These are phyloP conservation scores for Cladophialophora chaetospira DNA, from an alignment of 2,329 filamentous ascomycete genomes.

Conservation along the genomic window DNA sequence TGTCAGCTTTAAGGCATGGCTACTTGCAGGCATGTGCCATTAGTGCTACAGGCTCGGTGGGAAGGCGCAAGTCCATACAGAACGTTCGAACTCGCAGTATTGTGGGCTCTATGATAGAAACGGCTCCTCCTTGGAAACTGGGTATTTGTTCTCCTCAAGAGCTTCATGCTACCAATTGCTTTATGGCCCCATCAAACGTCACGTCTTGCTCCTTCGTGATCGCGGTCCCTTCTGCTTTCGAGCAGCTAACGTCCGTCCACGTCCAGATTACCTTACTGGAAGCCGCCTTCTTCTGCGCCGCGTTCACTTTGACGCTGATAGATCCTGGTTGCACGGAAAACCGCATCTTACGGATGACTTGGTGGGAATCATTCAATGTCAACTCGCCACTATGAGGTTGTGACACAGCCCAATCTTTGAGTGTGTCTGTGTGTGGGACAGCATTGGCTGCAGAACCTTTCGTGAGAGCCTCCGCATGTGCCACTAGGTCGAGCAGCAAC, in stretches of 20 bases:
- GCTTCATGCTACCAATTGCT: constrained; percentile 6
- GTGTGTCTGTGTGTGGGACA: neutral
- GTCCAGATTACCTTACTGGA: constrained; percentile 17
- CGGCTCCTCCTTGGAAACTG: neutral
- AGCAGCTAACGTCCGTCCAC: constrained; percentile 20
- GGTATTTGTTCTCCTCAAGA: neutral
- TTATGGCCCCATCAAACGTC: constrained; percentile 17
- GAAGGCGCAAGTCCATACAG: neutral
- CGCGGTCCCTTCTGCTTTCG: constrained; percentile 14
- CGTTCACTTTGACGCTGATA: constrained; percentile 14
- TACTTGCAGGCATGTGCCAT: neutral
- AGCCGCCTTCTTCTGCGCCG: neutral
- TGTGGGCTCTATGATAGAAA: neutral
- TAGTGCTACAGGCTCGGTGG: neutral
- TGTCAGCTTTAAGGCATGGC: neutral
- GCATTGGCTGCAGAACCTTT: neutral
- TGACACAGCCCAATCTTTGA: constrained; percentile 13
- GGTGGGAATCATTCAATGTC: constrained; percentile 13
- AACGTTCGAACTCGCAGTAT: neutral
- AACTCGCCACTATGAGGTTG: constrained; percentile 26
- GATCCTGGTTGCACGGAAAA: constrained; percentile 14
- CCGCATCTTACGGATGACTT: constrained; percentile 19
- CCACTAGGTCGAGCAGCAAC: constrained; percentile 21
- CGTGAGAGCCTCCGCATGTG: constrained; percentile 9
- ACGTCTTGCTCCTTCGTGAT: neutral